phyloP scores from a whole-genome alignment of 441 rosid genomes.

The Euphorbia celastroides region DNA sequence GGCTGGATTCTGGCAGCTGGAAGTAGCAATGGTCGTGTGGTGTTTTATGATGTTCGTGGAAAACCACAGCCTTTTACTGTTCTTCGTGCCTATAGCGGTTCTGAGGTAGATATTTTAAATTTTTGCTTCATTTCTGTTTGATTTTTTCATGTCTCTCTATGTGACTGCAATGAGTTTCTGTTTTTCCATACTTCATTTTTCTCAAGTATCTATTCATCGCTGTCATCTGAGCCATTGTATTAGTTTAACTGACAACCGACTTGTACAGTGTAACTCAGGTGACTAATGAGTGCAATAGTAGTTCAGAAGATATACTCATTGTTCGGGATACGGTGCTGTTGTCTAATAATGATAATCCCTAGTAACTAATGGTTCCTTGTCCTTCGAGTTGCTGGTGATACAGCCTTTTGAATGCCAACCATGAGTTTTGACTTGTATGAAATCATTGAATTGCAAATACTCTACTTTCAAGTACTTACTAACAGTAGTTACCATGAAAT shows the following conservation, averaged over 20 bases:
- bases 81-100: slow-evolving; percentile 80
- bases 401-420: neutral
- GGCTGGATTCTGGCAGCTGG: slow-evolving; percentile 93
- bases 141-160: neutral
- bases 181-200: neutral
- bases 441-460: neutral
- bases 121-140: neutral
- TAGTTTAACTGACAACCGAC: neutral
- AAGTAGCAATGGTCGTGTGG: slow-evolving; percentile 83
- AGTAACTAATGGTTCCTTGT: neutral
- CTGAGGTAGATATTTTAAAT: slow-evolving; percentile 53
- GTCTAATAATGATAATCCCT: neutral
- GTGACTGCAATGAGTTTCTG: neutral
- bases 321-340: neutral
- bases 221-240: neutral
- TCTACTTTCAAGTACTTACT: neutral
- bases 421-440: neutral
- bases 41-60: slow-evolving; percentile 90
- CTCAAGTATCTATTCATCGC: neutral
- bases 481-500: slow-evolving; percentile 20
- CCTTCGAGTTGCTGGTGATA: neutral
- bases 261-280: neutral
- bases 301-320: neutral
- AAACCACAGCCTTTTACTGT: slow-evolving; percentile 82
- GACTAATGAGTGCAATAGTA: neutral